Base-by-base conservation (phyloP, 306 rosid genomes). In the Geum urbanum region DNA sequence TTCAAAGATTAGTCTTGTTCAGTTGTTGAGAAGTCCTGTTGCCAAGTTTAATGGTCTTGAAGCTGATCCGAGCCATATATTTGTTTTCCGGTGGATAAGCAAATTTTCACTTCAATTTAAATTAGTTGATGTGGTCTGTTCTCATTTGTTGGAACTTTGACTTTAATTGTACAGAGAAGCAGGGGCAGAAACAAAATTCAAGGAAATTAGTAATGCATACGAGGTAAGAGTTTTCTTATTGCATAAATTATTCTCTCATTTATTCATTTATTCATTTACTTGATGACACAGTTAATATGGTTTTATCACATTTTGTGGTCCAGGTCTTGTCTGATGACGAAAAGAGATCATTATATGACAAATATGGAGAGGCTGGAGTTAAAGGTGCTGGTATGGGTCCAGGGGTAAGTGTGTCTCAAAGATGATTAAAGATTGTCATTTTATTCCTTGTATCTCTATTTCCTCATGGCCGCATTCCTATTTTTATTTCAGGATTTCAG, bases 251-350 rank as follows among this genome's bases (percentile, higher is more conserved):
- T 24, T 56, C 8, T 4, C 27, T 58, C 19, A 56, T 44, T 43
- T 40, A 46, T 58, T 58, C 19, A 56, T 44, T 43, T 40, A 46
- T 49, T 16, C 65, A 67, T 76, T 66, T 48, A 84, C 22, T 40
- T 49, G 63, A 60, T 63, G 72, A 37, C 73, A 46, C 73, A 46
- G 45, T 67, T 72, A 24, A 41, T 51, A 32, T n/a, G 27, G 18
- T 48, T 7, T 60, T 53, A 63, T 55, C 70, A 22, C 32, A 65
- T 43, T 24, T 63, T 70, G 50, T 37, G 79, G 64, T 78, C 63
- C 77, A 94, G 99, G 99, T 94, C 72, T 84, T 94, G 77, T 94
- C 99, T 55, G 99, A 94, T 76, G 97, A 91, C 76, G 99, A 94
- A 81, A 94, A 94, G 63, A 79, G 87, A 55, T 84, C 96, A 32